Conservation (phyloP, 1,139 yeast species). For the Sugiyamaella sp. region DNA sequence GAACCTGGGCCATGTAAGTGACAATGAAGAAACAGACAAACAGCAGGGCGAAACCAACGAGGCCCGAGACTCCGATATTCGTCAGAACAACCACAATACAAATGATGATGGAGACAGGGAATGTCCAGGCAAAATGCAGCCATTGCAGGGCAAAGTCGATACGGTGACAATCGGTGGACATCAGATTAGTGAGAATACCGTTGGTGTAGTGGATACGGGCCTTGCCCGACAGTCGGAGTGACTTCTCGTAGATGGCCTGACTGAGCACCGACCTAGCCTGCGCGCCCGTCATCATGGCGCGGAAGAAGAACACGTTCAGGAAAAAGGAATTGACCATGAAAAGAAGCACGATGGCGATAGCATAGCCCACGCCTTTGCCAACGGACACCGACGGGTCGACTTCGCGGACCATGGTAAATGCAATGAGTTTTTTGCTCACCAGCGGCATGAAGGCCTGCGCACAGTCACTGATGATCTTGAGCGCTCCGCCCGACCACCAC, state of each 20-base stretch:
- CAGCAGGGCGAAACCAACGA: conserved; percentile 62
- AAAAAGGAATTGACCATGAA: conserved; percentile 54
- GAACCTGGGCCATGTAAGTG: conserved; percentile 42
- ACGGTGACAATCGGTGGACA: conserved; percentile 80
- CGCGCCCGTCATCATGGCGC: conserved; percentile 66
- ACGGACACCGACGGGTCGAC: conserved; percentile 31
- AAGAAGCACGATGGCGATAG: conserved; percentile 55
- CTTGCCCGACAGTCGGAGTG: conserved; percentile 61
- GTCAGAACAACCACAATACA: conserved; percentile 64
- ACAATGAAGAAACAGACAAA: conserved; percentile 39
- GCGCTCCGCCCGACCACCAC: conserved; percentile 49
- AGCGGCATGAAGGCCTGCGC: conserved; percentile 55
- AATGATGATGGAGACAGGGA: conserved; percentile 67
- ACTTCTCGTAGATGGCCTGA: conserved; percentile 66
- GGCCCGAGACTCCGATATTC: conserved; percentile 73
- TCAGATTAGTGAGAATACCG: conserved; percentile 70
- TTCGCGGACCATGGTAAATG: conserved; percentile 43
- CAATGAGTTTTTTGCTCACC: conserved; percentile 56
- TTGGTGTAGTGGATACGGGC: conserved; percentile 63
- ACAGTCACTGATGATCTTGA: conserved; percentile 53
- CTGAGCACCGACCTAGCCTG: conserved; percentile 67
- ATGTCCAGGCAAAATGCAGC: conserved; percentile 64
- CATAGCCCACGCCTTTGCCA: conserved; percentile 63
- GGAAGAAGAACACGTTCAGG: conserved; percentile 64
- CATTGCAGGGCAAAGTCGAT: conserved; percentile 75